Base-by-base conservation (phyloP, 257 asterid genomes). In the Gardenia jasminoides region DNA sequence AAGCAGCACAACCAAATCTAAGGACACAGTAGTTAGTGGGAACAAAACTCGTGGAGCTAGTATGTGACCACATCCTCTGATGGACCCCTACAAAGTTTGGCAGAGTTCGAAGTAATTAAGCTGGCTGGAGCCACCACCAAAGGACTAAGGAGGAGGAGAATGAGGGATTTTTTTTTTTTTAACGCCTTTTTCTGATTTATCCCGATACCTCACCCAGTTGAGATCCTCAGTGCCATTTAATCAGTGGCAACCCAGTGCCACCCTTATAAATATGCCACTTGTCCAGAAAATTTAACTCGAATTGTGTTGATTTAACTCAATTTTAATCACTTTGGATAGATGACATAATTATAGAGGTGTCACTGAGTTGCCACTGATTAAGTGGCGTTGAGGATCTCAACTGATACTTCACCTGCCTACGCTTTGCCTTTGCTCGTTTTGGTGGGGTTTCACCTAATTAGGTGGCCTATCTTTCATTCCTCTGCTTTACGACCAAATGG, bases 21-120 rank as follows among this genome's bases (percentile, higher is more conserved):
- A 43, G 22, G 43, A 68, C 2, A 71, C 0, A n/a, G 43, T 24
- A 10, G 54, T 44, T 48, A 59, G 72, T 47, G 79, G 80, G 77
- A 78, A 86, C 85, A 74, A 64, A 69, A 70, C 47, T 84, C 84
- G 86, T 84, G 89, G 78, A 80, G 26, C 61, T 78, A 80, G 82
- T 76, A 84, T 84, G 85, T 80, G 79, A 75, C 50, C 66, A 79
- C 86, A 81, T 85, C 76, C 82, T 41, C 33, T n/a, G 1, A 71
- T 84, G 85, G 83, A 65, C 85, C 84, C 87, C 82, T 67, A 72
- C 78, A 54, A 59, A 79, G 67, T 81, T 64, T 75, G 77, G 70
- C 66, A 65, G 43, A 33, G 65, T 70, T 76, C 24, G 76, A 44
- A 9, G 77, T 26, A 56, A 56, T 19, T 5, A 61, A 50, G 75